A percentile compares a stretch with the other conserved stretches of the same genome.
phyloP scores from a whole-genome alignment of 192 early-diverging fungal species.

The Piromyces sp. region DNA sequence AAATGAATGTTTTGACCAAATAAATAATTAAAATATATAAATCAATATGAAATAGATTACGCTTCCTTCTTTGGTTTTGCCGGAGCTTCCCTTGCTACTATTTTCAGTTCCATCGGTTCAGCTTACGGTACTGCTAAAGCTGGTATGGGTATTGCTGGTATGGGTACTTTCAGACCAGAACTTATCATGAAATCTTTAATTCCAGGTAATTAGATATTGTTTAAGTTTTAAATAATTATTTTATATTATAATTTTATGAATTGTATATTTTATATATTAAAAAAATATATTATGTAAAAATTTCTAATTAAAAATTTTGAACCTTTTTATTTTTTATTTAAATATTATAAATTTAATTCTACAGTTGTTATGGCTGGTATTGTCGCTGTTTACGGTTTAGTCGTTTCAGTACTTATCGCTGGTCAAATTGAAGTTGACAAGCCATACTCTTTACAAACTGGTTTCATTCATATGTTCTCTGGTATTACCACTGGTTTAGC shows the following conservation, averaged over 20 bases:
- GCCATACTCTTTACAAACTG: conserved; percentile 10
- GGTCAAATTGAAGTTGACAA: conserved; percentile 45
- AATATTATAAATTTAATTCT: conserved; percentile 1
- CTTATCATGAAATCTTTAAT: conserved; percentile 50
- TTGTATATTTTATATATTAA: too few species aligned
- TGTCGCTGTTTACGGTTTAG: conserved; percentile 95
- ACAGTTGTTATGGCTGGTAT: conserved; percentile 52
- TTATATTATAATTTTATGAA: too few species aligned
- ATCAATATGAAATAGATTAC: not conserved
- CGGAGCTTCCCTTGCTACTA: not conserved
- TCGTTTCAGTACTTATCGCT: conserved; percentile 81
- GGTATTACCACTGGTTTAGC: conserved; percentile 65
- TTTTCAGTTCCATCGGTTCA: conserved; percentile 52
- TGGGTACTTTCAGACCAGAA: conserved; percentile 74
- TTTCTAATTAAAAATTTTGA: not conserved
- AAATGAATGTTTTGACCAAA: too few species aligned
- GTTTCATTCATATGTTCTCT: conserved; percentile 64
- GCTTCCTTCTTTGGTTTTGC: not conserved
- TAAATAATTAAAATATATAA: too few species aligned
- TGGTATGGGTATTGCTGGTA: conserved; percentile 71
- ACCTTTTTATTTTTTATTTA: not conserved
- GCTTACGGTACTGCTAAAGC: conserved; percentile 86
- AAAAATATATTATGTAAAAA: conserved; percentile 71
- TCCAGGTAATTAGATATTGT: conserved; percentile 1
- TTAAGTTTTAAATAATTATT: not conserved